A percentile compares a stretch with the other conserved stretches of the same genome.
These are phyloP conservation scores for Wickerhamomyces xylosicus DNA, from an alignment of 805 yeast genomes.

Conservation along the genomic window DNA sequence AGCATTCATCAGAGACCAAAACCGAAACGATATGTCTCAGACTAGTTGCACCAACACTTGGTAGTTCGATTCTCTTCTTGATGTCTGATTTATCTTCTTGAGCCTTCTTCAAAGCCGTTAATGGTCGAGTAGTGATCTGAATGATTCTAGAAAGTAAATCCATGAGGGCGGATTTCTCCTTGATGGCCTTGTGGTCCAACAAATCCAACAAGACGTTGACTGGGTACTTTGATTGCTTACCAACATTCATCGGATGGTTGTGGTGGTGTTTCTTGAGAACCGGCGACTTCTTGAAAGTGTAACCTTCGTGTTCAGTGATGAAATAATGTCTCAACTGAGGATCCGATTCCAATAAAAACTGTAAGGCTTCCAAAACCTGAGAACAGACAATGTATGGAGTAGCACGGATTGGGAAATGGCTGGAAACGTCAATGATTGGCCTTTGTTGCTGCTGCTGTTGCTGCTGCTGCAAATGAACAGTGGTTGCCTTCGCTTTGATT, in stretches of 20 bases:
- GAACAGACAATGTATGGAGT: constrained; percentile 65
- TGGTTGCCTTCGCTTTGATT: constrained; percentile 14
- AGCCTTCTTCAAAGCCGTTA: constrained; percentile 42
- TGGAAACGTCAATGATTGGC: constrained; percentile 31
- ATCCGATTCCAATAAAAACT: constrained; percentile 57
- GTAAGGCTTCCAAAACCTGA: constrained; percentile 68
- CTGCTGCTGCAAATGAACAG: constrained; percentile 1
- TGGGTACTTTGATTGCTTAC: constrained; percentile 50
- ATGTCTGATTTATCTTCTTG: constrained; percentile 16
- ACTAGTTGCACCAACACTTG: constrained; percentile 53
- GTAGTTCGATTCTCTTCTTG: constrained; percentile 32
- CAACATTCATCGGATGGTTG: constrained; percentile 6
- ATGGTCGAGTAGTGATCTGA: constrained; percentile 68
- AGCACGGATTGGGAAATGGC: constrained; percentile 40
- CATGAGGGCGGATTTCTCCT: constrained; percentile 65
- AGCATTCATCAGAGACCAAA: constrained; percentile 73
- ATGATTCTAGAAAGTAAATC: constrained; percentile 67
- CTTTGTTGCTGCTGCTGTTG: neutral
- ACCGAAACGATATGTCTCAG: constrained; percentile 55
- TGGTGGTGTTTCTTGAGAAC: constrained; percentile 24
- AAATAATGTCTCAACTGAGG: constrained; percentile 63
- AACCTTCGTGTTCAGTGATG: constrained; percentile 62
- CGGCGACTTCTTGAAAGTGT: constrained; percentile 25
- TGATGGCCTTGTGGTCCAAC: constrained; percentile 52
- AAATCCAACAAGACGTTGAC: constrained; percentile 57